Conservation (phyloP, 768 basidiomycete species). For the Pleurotus giganteus region DNA sequence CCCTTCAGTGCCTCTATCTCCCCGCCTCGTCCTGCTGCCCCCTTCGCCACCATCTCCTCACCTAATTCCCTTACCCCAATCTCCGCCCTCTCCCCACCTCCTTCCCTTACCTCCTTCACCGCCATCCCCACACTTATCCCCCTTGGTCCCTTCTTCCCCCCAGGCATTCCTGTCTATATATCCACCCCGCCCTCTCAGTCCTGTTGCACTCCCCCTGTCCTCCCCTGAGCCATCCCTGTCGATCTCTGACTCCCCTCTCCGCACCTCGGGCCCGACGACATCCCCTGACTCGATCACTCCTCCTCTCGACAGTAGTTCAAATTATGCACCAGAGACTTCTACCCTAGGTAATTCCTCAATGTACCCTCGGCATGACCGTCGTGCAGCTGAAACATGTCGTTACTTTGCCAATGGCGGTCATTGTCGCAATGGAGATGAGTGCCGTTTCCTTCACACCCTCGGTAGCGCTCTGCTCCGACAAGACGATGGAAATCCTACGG, state of each 20-base stretch:
- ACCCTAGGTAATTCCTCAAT: background rate
- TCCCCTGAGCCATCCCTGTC: background rate
- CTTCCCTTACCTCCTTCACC: background rate
- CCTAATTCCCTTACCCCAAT: background rate
- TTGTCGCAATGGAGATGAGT: slow-evolving; percentile 1
- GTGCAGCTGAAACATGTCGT: background rate
- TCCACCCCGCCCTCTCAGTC: too few relatives aligned
- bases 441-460: slow-evolving; percentile 9
- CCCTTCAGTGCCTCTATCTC: background rate
- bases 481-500: background rate
- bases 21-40: background rate
- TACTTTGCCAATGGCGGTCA: background rate
- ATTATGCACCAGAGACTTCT: background rate
- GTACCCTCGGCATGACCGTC: background rate
- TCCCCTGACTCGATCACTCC: too few relatives aligned
- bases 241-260: background rate
- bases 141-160: background rate
- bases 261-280: background rate
- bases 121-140: background rate
- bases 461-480: background rate
- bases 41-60: background rate
- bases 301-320: background rate
- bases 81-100: slow-evolving; percentile 2
- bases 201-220: too few relatives aligned
- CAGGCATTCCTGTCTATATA: background rate